phyloP scores from a whole-genome alignment of 192 early-diverging fungal genomes.

The Cetraspora pellucida region DNA sequence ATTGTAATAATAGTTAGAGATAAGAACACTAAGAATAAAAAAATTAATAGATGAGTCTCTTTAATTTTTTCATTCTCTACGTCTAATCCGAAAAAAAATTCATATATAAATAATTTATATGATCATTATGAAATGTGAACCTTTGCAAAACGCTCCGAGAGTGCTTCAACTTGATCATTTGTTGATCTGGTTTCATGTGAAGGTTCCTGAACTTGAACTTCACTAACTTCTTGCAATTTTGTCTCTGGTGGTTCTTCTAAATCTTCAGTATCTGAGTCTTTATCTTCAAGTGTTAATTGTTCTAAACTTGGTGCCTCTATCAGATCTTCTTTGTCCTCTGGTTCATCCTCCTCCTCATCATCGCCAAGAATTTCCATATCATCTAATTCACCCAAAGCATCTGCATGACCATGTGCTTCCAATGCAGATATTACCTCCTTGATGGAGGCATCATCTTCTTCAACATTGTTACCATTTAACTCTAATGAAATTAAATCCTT shows the following conservation, averaged over 20 bases:
- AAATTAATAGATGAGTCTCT: not conserved
- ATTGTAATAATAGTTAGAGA: constrained; percentile 1
- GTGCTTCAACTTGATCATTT: constrained; percentile 8
- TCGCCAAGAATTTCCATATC: constrained; percentile 89
- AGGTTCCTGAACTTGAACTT: too few relatives aligned
- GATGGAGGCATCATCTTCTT: constrained; percentile 78
- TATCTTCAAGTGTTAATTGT: not conserved
- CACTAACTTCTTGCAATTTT: not conserved
- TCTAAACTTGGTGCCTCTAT: not conserved
- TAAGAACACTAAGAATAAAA: constrained; percentile 5
- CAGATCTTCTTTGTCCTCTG: constrained; percentile 37
- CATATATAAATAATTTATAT: too few relatives aligned
- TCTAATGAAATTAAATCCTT: constrained; percentile 67
- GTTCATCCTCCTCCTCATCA: constrained; percentile 67
- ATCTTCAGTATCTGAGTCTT: not conserved
- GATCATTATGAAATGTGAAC: not conserved
- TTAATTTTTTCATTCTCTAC: not conserved
- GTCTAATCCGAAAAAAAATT: not conserved
- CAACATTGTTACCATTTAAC: constrained; percentile 92
- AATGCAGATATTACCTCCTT: constrained; percentile 73
- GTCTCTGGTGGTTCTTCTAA: not conserved
- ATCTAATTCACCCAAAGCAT: constrained; percentile 89
- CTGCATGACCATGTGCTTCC: constrained; percentile 65
- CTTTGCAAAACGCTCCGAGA: constrained; percentile 5
- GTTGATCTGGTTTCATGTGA: not conserved